Evolutionary conservation across 139 green algal genomes (phyloP).

Genomic region (Yamagishiella unicocca): DNA sequence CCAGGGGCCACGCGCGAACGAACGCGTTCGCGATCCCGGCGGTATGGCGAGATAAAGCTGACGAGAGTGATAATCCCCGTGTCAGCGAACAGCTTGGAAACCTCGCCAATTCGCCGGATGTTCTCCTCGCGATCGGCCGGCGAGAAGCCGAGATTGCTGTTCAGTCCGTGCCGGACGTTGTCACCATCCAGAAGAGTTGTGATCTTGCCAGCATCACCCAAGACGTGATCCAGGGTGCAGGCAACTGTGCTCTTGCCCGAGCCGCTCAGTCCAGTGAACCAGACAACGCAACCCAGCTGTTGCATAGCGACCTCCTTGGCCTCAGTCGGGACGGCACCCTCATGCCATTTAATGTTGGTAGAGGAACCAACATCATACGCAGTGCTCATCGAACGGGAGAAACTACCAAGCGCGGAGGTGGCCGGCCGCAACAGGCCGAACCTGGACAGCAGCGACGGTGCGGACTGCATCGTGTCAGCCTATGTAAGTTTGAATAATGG

Average conservation of each 20-base stretch:
- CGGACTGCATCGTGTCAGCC: neutral
- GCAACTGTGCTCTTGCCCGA: slow-evolving; percentile 88
- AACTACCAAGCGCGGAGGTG: neutral
- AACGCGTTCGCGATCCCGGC: slow-evolving; percentile 78
- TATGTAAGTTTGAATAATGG: too few species aligned
- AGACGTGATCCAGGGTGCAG: slow-evolving; percentile 73
- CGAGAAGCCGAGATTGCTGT: slow-evolving; percentile 94
- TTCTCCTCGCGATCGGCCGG: slow-evolving; percentile 92
- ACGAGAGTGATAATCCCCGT: slow-evolving; percentile 92
- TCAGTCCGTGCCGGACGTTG: slow-evolving; percentile 95
- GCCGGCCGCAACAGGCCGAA: slow-evolving; percentile 18
- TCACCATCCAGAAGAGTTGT: slow-evolving; percentile 94
- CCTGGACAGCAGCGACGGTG: neutral
- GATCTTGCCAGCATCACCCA: slow-evolving; percentile 74
- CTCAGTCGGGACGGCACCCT: slow-evolving; percentile 72
- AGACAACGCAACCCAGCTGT: slow-evolving; percentile 91
- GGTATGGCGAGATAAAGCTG: slow-evolving; percentile 96
- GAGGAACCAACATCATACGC: slow-evolving; percentile 84
- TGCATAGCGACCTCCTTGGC: slow-evolving; percentile 85
- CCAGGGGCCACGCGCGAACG: slow-evolving; percentile 69
- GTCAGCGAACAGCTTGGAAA: slow-evolving; percentile 94
- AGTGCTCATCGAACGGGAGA: slow-evolving; percentile 33
- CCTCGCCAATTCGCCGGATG: slow-evolving; percentile 94
- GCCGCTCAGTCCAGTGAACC: slow-evolving; percentile 92
- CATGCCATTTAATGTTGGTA: slow-evolving; percentile 96